Evolutionary conservation across 2,329 filamentous ascomycete species (phyloP).

Genomic region (Coniochaeta sp.): DNA sequence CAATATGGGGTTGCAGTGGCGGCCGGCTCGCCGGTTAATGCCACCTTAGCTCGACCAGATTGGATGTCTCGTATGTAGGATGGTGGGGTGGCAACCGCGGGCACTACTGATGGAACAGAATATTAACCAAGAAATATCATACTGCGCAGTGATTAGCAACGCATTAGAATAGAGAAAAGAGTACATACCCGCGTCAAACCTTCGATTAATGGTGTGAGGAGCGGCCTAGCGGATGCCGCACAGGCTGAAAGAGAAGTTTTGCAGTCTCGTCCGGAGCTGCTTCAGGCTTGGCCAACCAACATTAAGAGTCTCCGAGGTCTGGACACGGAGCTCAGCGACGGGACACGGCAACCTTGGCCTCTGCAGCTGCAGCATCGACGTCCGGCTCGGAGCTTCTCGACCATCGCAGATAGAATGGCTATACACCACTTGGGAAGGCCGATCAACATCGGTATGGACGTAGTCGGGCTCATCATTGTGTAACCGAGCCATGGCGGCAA

Average conservation of each 20-base stretch:
- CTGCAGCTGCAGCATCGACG: background rate
- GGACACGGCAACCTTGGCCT: background rate
- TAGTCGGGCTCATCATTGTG: background rate
- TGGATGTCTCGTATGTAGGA: background rate
- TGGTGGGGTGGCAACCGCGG: background rate
- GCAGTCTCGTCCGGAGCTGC: slow-evolving; percentile 20
- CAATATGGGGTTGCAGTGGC: slow-evolving; percentile 1
- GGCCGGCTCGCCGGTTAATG: slow-evolving; percentile 1
- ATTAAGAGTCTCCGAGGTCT: background rate
- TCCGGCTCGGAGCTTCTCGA: background rate
- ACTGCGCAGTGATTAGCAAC: background rate
- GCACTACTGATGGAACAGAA: background rate
- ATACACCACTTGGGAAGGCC: background rate
- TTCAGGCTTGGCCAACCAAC: background rate
- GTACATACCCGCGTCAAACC: background rate
- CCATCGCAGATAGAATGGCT: background rate
- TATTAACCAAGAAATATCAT: background rate
- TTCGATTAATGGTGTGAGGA: background rate
- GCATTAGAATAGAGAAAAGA: background rate
- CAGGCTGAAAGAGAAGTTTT: slow-evolving; percentile 14
- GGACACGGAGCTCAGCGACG: background rate
- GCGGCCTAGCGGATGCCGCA: background rate
- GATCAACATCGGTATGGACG: background rate
- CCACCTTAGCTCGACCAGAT: slow-evolving; percentile 1
- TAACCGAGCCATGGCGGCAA: background rate